Conservation (phyloP, 208 protist species). For the Porcisia deanei region DNA sequence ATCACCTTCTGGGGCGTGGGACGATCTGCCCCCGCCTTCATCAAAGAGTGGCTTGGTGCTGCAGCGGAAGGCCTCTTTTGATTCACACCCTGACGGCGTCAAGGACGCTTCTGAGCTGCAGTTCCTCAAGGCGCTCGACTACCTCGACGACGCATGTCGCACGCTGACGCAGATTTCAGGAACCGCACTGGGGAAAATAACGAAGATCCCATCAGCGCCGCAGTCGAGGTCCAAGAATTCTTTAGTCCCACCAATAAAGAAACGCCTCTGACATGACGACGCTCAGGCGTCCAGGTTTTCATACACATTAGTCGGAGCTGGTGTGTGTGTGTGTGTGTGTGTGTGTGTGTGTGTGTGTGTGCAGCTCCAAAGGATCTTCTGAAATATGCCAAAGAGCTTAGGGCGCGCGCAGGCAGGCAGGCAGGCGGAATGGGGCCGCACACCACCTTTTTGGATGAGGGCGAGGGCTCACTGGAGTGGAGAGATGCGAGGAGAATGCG, state of each 20-base stretch:
- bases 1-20: background rate
- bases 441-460: too few relatives aligned
- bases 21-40: background rate
- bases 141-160: conserved; percentile 47
- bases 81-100: background rate
- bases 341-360: too few relatives aligned
- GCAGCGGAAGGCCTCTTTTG: background rate
- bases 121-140: conserved; percentile 42
- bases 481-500: background rate
- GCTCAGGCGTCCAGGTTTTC: background rate
- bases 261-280: conserved; percentile 15
- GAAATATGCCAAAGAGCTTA: background rate
- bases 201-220: conserved; percentile 26
- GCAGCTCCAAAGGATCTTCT: background rate
- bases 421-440: background rate
- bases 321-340: too few relatives aligned
- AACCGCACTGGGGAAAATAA: conserved; percentile 21
- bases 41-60: background rate
- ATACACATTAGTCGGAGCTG: background rate
- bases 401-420: background rate
- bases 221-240: conserved; percentile 30
- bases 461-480: background rate
- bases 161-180: conserved; percentile 26
- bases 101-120: conserved; percentile 22
- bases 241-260: background rate